Percentiles rank a stretch among this genome's conserved stretches.
phyloP scores from a whole-genome alignment of 2,329 filamentous ascomycete species.

The Cercospora janseana region DNA sequence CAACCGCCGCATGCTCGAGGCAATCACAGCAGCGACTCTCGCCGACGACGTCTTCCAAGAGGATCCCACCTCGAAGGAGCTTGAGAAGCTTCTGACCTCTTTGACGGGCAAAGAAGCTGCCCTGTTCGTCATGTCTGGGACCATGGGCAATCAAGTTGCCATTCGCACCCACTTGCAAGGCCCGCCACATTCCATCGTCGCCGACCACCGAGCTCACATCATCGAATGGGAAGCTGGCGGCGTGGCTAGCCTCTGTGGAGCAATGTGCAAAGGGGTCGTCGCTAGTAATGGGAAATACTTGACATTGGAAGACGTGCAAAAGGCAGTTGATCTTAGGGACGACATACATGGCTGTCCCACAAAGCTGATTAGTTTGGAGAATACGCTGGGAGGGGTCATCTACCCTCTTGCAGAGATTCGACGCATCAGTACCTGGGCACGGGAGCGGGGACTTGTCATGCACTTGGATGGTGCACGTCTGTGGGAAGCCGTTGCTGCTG shows the following conservation, averaged over 20 bases:
- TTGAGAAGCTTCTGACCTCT: constrained; percentile 71
- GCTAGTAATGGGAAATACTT: constrained; percentile 71
- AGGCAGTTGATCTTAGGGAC: constrained; percentile 62
- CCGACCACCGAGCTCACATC: constrained; percentile 77
- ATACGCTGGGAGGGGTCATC: constrained; percentile 76
- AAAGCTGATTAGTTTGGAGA: constrained; percentile 77
- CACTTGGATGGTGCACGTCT: constrained; percentile 78
- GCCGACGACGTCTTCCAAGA: constrained; percentile 82
- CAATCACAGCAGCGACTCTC: constrained; percentile 71
- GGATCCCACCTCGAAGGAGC: constrained; percentile 71
- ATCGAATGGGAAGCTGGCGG: constrained; percentile 67
- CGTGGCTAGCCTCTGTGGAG: constrained; percentile 68
- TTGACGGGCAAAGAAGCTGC: constrained; percentile 73
- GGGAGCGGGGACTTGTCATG: constrained; percentile 61
- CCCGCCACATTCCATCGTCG: constrained; percentile 77
- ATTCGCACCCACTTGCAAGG: constrained; percentile 73
- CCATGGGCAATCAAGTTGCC: constrained; percentile 86
- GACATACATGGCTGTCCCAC: constrained; percentile 80
- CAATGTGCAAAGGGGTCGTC: constrained; percentile 63
- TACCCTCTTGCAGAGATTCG: constrained; percentile 71
- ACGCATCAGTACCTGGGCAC: constrained; percentile 67
- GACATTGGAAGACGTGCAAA: constrained; percentile 72
- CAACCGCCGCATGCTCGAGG: constrained; percentile 75
- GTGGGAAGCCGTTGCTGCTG: constrained; percentile 76
- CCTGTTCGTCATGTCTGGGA: constrained; percentile 81